Conservation (phyloP, 1,139 yeast species). For the Scheffersomyces titani region DNA sequence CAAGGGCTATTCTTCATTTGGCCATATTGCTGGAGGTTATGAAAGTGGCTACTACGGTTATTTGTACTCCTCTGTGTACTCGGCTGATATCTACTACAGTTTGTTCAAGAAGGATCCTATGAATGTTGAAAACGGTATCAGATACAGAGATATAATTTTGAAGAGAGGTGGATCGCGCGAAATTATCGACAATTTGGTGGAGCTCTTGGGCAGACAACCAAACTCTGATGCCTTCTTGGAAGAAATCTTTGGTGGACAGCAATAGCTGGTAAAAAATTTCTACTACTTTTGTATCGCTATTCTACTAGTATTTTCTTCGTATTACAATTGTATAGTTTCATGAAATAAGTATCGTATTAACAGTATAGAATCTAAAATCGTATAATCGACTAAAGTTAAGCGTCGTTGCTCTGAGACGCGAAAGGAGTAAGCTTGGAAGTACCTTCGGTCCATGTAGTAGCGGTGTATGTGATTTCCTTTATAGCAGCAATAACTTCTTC, state of each 20-base stretch:
- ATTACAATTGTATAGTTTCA: background rate
- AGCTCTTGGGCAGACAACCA: slow-evolving; percentile 76
- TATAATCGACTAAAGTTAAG: slow-evolving; percentile 7
- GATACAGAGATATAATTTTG: slow-evolving; percentile 70
- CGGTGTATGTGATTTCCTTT: slow-evolving; percentile 71
- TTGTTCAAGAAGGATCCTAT: slow-evolving; percentile 69
- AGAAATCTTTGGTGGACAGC: slow-evolving; percentile 32
- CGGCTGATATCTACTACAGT: slow-evolving; percentile 79
- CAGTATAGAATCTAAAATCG: background rate
- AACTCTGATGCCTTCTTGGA: slow-evolving; percentile 66
- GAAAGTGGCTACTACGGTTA: slow-evolving; percentile 88
- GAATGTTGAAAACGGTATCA: slow-evolving; percentile 59
- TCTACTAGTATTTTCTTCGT: background rate
- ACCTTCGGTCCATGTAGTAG: slow-evolving; percentile 82
- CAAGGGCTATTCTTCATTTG: slow-evolving; percentile 75
- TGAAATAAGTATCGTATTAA: background rate
- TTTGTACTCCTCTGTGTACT: slow-evolving; percentile 82
- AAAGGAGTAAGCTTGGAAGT: slow-evolving; percentile 68
- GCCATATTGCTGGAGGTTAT: slow-evolving; percentile 83
- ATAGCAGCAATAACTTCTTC: slow-evolving; percentile 80
- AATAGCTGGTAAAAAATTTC: background rate
- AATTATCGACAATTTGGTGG: slow-evolving; percentile 61
- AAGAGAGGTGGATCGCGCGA: slow-evolving; percentile 75
- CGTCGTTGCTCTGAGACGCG: slow-evolving; percentile 48
- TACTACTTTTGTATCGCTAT: background rate